Base-by-base conservation (phyloP, 805 yeast genomes). In the Metschnikowia corniflorae region DNA sequence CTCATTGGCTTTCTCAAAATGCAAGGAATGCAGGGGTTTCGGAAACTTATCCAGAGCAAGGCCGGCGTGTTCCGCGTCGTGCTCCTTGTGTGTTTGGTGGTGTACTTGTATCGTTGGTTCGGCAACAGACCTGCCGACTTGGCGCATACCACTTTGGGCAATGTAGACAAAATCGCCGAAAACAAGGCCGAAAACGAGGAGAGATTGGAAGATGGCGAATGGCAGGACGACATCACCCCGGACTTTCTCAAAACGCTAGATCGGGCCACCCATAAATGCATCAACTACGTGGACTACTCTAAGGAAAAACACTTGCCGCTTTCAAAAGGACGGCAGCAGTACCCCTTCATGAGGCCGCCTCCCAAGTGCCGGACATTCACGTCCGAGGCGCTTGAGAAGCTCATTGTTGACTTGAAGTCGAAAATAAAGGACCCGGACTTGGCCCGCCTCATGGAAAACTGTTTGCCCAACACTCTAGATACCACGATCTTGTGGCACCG, bases 401-500 rank as follows among this genome's bases (percentile, higher is more conserved):
- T 79, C 23, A 75, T 87, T 16, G 54, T 46, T 2, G 80, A 77
- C 33, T 63, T 85, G 55, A 71, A 63, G 32, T 33, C 34, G 9
- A 66, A 71, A 44, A 63, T 86, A 14, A 54, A 56, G 23, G 81
- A 80, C 54, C 73, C 72, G 0, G 96, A 87, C 55, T 59, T 88
- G 35, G 83, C 82, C 3, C 63, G 91, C 33, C 58, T 87, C 39
- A 72, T 87, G 48, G 95, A 87, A 52, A 87, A 87, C 55, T 71
- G 91, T 29, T 71, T 86, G 40, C 96, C 96, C 6, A 87, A 87
- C 55, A 87, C 96, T 0, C 61, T 87, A 35, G 96, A 87, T 52
- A 87, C 96, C 1, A 86, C 96, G 0, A 76, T 87, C 31, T 65
- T 84, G 36, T 87, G 87, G 86, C 86, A 82, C 57, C 33, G 26